These are phyloP conservation scores for Gossypium arboreum DNA, from an alignment of 345 rosid genomes.

Conservation along the genomic window DNA sequence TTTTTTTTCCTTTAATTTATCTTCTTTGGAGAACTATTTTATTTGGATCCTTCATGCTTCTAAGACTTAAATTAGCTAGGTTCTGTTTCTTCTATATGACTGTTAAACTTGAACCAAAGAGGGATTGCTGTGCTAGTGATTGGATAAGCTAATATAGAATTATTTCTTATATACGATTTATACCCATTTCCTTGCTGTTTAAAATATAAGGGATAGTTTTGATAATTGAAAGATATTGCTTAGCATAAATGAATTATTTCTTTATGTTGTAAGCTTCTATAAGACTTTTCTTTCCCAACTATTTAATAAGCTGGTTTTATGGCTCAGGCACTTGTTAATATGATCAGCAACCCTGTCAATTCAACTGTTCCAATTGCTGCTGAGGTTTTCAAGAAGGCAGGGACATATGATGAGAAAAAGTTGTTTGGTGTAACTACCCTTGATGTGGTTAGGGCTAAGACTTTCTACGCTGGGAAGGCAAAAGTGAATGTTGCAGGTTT, in stretches of 20 bases:
- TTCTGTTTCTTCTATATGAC: background rate
- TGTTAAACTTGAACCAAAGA: background rate
- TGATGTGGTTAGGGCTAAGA: constrained; percentile 78
- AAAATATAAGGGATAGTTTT: background rate
- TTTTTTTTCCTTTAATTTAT: background rate
- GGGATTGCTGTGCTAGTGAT: background rate
- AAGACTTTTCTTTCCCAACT: background rate
- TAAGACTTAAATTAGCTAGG: background rate
- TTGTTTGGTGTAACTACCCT: constrained; percentile 83
- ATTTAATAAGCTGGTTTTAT: background rate
- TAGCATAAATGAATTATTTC: background rate
- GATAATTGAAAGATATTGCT: background rate
- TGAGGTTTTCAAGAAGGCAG: constrained; percentile 77
- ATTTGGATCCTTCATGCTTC: background rate
- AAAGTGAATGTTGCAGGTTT: constrained; percentile 60
- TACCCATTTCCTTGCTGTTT: background rate
- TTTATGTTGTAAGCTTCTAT: background rate
- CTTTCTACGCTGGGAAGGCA: constrained; percentile 78
- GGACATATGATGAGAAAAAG: constrained; percentile 61
- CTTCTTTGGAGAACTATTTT: background rate
- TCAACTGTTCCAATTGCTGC: constrained; percentile 76
- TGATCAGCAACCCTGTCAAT: constrained; percentile 87
- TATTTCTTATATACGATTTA: background rate
- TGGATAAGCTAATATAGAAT: no score
- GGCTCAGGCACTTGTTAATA: constrained; percentile 57